Evolutionary conservation across 495 filamentous ascomycete genomes (phyloP), one percentile per base, ranked within the genome.

Genomic region (Daldinia concentrica): DNA sequence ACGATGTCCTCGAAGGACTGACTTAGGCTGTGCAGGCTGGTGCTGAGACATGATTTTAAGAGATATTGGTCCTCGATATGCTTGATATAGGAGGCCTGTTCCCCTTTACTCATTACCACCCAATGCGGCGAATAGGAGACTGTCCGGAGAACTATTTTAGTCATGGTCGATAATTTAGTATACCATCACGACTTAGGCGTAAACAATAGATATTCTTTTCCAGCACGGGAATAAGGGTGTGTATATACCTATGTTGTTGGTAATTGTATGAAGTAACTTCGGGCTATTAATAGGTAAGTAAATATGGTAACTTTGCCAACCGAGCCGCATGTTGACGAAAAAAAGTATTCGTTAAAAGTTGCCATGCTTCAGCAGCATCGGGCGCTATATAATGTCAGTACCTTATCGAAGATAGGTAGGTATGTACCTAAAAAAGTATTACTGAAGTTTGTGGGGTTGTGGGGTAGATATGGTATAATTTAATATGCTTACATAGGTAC

Each of bases 1-100:
- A 30, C 86, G 84, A 80, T 99, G 95, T 59, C 95, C 95, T 71
- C 95, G 91, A 34, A 99, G 87, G 55, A 98, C 89, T 76, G 95
- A 95, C 57, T 87, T 85, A 55, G 94, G 94, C 70, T 92, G 91
- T 30, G 90, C 86, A 32, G 89, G 88, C 24, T 58, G 67, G 36
- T 68, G 66, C 24, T 77, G 68, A 62, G 74, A 61, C 76, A 78
- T 78, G 27, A 30, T 70, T 64, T 60, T 12, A 39, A 43, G 12
- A 43, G 12, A 24, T 27, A 37, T 55, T 37, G 43, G 39, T 29
- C 22, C 15, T 57, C 34, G 48, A 24, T 8, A 30, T 15, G 24
- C 36, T 26, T 50, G n/a, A 11, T 11, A 56, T 56, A 27, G 22
- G 52, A 64, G 43, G 9, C 22, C 24, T 67, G 26, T 43, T 55